A percentile compares a stretch with the other conserved stretches of the same genome.
Conservation (phyloP, 345 rosid genomes). For the Dimocarpus longan region DNA sequence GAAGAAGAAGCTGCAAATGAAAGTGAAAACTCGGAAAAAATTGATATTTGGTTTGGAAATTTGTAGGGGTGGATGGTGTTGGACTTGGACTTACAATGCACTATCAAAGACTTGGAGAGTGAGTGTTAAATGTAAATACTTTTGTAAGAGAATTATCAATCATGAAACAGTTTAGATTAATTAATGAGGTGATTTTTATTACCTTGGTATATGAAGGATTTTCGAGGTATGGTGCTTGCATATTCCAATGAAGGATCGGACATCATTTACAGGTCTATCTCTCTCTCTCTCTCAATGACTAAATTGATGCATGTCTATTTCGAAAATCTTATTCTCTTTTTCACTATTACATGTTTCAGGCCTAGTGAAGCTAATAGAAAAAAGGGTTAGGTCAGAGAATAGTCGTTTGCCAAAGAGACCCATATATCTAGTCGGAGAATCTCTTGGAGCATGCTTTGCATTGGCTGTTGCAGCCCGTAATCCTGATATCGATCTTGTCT, state of each 20-base stretch:
- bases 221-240: slow-evolving; percentile 78
- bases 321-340: neutral
- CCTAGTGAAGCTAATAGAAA: slow-evolving; percentile 61
- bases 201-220: slow-evolving; percentile 43
- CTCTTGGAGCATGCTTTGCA: slow-evolving; percentile 80
- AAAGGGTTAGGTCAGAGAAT: slow-evolving; percentile 45
- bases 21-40: neutral
- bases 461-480: slow-evolving; percentile 70
- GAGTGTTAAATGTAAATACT: slow-evolving; percentile 14
- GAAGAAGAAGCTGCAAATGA: too few relatives aligned
- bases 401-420: slow-evolving; percentile 50
- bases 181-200: neutral
- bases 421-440: slow-evolving; percentile 80
- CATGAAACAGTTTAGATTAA: too few relatives aligned
- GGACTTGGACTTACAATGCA: slow-evolving; percentile 69
- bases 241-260: slow-evolving; percentile 73
- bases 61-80: slow-evolving; percentile 63
- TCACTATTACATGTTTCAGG: slow-evolving; percentile 38
- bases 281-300: neutral
- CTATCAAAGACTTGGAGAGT: slow-evolving; percentile 62
- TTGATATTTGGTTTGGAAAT: neutral
- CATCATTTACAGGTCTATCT: slow-evolving; percentile 55
- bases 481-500: slow-evolving; percentile 61
- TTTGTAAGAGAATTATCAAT: too few relatives aligned
- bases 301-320: neutral